Percentiles rank a stretch among this genome's conserved stretches.
Evolutionary conservation across 2,329 filamentous ascomycete genomes (phyloP).

Genomic region (Bipolaris sorokiniana): DNA sequence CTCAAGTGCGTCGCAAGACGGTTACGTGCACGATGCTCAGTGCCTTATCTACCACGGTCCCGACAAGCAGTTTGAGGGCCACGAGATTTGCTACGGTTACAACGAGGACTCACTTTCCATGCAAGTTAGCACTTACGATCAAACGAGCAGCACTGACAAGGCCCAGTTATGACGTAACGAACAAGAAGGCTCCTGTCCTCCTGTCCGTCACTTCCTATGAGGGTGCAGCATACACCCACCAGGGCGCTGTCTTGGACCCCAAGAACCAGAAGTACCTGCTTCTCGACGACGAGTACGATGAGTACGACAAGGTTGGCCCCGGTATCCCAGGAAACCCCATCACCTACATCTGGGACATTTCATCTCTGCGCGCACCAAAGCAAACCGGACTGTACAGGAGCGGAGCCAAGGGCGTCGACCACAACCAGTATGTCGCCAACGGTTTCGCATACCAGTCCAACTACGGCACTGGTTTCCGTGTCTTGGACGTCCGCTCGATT

Average conservation of each 20-base stretch:
- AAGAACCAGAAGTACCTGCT: slow-evolving; percentile 45
- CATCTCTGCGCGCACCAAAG: slow-evolving; percentile 41
- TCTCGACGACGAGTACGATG: slow-evolving; percentile 50
- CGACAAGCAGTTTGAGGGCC: slow-evolving; percentile 55
- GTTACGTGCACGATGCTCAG: slow-evolving; percentile 68
- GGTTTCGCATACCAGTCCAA: slow-evolving; percentile 53
- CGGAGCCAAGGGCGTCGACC: slow-evolving; percentile 51
- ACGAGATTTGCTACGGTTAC: slow-evolving; percentile 64
- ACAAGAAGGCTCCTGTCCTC: slow-evolving; percentile 55
- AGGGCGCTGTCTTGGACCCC: slow-evolving; percentile 59
- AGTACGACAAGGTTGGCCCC: slow-evolving; percentile 47
- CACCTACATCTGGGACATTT: slow-evolving; percentile 51
- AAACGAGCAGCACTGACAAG: no score
- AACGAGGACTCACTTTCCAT: slow-evolving; percentile 57
- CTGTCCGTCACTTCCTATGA: slow-evolving; percentile 62
- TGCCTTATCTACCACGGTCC: slow-evolving; percentile 63
- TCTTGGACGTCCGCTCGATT: slow-evolving; percentile 52
- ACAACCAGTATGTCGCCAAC: slow-evolving; percentile 56
- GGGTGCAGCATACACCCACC: slow-evolving; percentile 65
- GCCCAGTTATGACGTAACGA: slow-evolving; percentile 60
- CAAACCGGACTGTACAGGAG: slow-evolving; percentile 54
- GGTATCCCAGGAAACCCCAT: slow-evolving; percentile 44
- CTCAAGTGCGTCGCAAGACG: slow-evolving; percentile 57
- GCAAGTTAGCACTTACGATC: no score
- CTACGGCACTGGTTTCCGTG: slow-evolving; percentile 52